A percentile compares a stretch with the other conserved stretches of the same genome.
These are phyloP conservation scores for Chytridium lagenaria DNA, from an alignment of 371 early-diverging fungal species.

Conservation along the genomic window DNA sequence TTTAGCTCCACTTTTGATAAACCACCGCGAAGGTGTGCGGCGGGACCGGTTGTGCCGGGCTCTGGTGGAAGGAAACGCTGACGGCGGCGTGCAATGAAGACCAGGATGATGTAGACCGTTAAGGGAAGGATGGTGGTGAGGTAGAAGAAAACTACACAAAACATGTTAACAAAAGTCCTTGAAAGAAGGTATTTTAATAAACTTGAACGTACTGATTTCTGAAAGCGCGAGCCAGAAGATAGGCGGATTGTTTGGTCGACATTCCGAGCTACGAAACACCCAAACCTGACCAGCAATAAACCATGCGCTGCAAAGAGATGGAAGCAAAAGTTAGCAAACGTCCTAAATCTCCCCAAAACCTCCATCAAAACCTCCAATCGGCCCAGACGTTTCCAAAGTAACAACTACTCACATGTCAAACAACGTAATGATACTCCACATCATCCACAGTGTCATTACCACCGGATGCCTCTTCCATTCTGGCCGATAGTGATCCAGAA, in stretches of 20 bases:
- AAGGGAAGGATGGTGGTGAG: constrained; percentile 33
- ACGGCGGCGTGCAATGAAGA: constrained; percentile 31
- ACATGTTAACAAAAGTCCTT: neutral
- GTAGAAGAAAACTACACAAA: constrained; percentile 32
- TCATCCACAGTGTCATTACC: constrained; percentile 26
- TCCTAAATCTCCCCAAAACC: neutral
- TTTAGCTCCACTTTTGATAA: constrained; percentile 34
- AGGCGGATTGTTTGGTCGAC: constrained; percentile 23
- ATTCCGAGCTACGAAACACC: constrained; percentile 24
- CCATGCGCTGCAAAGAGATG: constrained; percentile 29
- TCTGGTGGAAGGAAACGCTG: neutral
- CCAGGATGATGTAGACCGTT: constrained; percentile 31
- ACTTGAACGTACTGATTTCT: constrained; percentile 36
- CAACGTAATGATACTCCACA: constrained; percentile 35
- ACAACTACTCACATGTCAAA: constrained; percentile 35
- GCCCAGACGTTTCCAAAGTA: neutral
- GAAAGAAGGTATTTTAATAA: neutral
- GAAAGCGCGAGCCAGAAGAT: constrained; percentile 39
- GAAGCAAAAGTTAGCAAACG: neutral
- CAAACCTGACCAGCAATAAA: constrained; percentile 39
- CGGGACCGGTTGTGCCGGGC: constrained; percentile 29
- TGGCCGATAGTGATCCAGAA: constrained; percentile 30
- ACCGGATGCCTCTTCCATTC: constrained; percentile 26
- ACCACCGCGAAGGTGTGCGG: constrained; percentile 36
- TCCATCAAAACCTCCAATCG: neutral